Base-by-base conservation (phyloP, 1,284 basidiomycete genomes). In the Sporisorium exsertum region DNA sequence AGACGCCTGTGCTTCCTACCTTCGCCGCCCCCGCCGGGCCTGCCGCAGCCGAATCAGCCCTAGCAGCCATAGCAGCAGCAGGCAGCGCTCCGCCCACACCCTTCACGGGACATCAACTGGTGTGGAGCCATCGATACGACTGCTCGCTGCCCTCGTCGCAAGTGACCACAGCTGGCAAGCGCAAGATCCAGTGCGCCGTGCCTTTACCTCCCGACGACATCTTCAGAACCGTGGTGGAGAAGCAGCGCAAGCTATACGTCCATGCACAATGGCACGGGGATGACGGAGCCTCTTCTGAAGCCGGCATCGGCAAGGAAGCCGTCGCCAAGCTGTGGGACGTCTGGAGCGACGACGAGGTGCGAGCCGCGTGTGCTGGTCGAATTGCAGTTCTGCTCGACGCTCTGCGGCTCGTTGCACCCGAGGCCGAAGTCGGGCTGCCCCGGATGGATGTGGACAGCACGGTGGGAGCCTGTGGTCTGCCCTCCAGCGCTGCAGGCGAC, bases 241-340 rank as follows among this genome's bases (percentile, higher is more conserved):
- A 77, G 59, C 73, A 76, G 46, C 54, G 73, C 2, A 61, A 72
- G 56, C 56, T 76, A 24, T 76, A 72, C 47, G 65, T 76, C 2
- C 54, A 64, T n/a, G 58, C 61, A 10, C 68, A 68, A 43, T 76
- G 73, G 73, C 56, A 72, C 24, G 73, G 64, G 16, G 69, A 76
- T 35, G 68, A 72, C 16, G 73, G 58, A 2, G 72, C 59, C 0
- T 52, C 57, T 1, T 51, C 51, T 5, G 55, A 62, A 13, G 63
- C 37, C 0, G 42, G 53, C 9, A 22, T 63, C 5, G 67, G 67
- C 35, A 50, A 51, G 16, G 70, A 72, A 49, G 70, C 70, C 2
- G 65, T 66, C 0, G 59, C 63, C 12, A 68, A 70, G 57, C 53
- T 77, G 18, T 69, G 65, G 65, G 66, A 77, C 56, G 64, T 77